Evolutionary conservation across 1,139 yeast species (phyloP).

Genomic region (Kodamaea alishanica): DNA sequence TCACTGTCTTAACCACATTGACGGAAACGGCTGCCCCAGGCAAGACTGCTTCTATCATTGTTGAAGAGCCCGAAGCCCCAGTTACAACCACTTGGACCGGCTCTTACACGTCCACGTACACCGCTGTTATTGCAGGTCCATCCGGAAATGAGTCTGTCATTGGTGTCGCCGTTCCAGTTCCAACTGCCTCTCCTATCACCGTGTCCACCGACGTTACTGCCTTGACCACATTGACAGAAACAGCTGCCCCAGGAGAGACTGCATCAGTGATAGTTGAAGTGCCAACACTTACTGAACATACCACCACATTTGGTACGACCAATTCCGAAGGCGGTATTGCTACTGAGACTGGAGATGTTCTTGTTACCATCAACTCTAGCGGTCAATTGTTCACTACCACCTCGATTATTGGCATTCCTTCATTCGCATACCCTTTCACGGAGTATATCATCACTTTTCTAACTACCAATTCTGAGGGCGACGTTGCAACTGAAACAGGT

Average conservation of each 20-base stretch:
- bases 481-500: constrained; percentile 13
- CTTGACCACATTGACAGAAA: constrained; percentile 6
- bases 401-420: too few relatives aligned
- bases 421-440: too few relatives aligned
- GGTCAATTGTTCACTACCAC: constrained; percentile 14
- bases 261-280: constrained; percentile 11
- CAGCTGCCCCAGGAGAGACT: constrained; percentile 9
- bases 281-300: constrained; percentile 14
- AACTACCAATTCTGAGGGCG: constrained; percentile 15
- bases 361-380: constrained; percentile 11
- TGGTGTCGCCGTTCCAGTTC: constrained; percentile 14
- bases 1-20: too few relatives aligned
- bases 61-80: constrained; percentile 5
- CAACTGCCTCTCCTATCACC: constrained; percentile 11
- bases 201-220: constrained; percentile 7
- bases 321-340: constrained; percentile 13
- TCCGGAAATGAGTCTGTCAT: constrained; percentile 14
- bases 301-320: constrained; percentile 16
- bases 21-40: too few relatives aligned
- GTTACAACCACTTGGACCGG: constrained; percentile 5
- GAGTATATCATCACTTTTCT: constrained; percentile 17
- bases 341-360: constrained; percentile 15
- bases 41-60: constrained; percentile 8
- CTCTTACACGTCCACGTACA: too few relatives aligned
- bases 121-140: too few relatives aligned